These are phyloP conservation scores for Plectosphaerella sp. DNA, from an alignment of 2,329 filamentous ascomycete genomes.

Conservation along the genomic window DNA sequence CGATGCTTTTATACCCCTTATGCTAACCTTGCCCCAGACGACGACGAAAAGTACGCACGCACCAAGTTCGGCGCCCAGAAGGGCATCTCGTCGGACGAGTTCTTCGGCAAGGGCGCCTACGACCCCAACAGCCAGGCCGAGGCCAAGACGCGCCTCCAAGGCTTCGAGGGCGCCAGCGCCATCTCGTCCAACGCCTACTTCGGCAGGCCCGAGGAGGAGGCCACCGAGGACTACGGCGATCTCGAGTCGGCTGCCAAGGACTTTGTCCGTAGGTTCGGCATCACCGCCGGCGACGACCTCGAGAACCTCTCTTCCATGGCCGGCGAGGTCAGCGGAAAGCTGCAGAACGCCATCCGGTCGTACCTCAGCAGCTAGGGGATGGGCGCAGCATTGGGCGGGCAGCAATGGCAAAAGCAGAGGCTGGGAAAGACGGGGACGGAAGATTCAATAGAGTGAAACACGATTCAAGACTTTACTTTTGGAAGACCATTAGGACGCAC, in stretches of 20 bases:
- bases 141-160: slow-evolving; percentile 81
- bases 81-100: slow-evolving; percentile 96
- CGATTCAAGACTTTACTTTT: too few species aligned
- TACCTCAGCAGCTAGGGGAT: slow-evolving; percentile 53
- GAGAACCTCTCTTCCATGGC: slow-evolving; percentile 82
- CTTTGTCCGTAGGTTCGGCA: slow-evolving; percentile 90
- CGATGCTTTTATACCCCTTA: background rate
- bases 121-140: slow-evolving; percentile 78
- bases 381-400: background rate
- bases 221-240: slow-evolving; percentile 77
- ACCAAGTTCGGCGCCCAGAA: slow-evolving; percentile 90
- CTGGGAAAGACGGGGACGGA: background rate
- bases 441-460: too few species aligned
- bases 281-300: slow-evolving; percentile 91
- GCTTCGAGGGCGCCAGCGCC: slow-evolving; percentile 85
- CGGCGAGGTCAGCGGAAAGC: slow-evolving; percentile 77
- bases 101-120: slow-evolving; percentile 87
- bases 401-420: background rate
- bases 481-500: too few species aligned
- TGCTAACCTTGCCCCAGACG: slow-evolving; percentile 39
- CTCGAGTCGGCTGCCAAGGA: slow-evolving; percentile 93
- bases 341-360: slow-evolving; percentile 71
- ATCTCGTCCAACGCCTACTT: slow-evolving; percentile 99
- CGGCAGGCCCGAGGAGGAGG: slow-evolving; percentile 82
- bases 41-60: slow-evolving; percentile 78